Percentiles rank a stretch among this genome's conserved stretches.
phyloP scores from a whole-genome alignment of 768 basidiomycete species.

The Boletus tomentosulus region DNA sequence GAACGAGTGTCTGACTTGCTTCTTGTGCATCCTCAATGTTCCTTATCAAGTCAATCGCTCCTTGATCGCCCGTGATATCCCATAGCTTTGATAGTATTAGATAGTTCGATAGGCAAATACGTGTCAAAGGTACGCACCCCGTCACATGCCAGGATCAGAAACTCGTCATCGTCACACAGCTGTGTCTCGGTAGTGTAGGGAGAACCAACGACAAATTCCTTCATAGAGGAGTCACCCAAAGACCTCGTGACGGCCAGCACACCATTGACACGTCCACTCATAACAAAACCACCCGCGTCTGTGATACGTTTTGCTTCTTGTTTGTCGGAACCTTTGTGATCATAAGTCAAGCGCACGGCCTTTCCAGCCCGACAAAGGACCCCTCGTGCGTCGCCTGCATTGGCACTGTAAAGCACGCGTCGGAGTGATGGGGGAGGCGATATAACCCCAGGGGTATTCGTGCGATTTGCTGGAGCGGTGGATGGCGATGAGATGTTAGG shows the following conservation, averaged over 20 bases:
- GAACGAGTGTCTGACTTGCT: conserved; percentile 73
- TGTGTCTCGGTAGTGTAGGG: conserved; percentile 99
- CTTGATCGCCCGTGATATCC: conserved; percentile 93
- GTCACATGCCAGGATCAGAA: conserved; percentile 94
- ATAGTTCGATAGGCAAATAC: conserved; percentile 4
- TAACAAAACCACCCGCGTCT: conserved; percentile 96
- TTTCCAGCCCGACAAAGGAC: conserved; percentile 89
- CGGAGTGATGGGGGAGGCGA: conserved; percentile 48
- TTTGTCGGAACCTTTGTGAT: conserved; percentile 96
- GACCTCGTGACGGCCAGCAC: conserved; percentile 95
- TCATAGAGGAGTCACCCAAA: conserved; percentile 97
- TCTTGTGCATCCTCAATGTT: conserved; percentile 71
- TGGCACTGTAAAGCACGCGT: conserved; percentile 90
- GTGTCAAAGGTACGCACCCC: conserved; percentile 59
- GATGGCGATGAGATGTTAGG: conserved; percentile 5
- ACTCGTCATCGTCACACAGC: conserved; percentile 87
- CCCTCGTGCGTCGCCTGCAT: conserved; percentile 94
- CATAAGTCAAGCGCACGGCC: conserved; percentile 92
- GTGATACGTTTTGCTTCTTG: conserved; percentile 97
- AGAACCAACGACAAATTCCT: conserved; percentile 97
- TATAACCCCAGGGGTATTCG: conserved; percentile 28
- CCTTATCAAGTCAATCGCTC: conserved; percentile 81
- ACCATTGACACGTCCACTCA: conserved; percentile 98
- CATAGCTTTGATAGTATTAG: conserved; percentile 61
- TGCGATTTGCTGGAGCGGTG: conserved; percentile 29